Percentiles rank a stretch among this genome's conserved stretches.
These are phyloP conservation scores for Aspergillus amoenus DNA, from an alignment of 2,329 filamentous ascomycete genomes.

Conservation along the genomic window DNA sequence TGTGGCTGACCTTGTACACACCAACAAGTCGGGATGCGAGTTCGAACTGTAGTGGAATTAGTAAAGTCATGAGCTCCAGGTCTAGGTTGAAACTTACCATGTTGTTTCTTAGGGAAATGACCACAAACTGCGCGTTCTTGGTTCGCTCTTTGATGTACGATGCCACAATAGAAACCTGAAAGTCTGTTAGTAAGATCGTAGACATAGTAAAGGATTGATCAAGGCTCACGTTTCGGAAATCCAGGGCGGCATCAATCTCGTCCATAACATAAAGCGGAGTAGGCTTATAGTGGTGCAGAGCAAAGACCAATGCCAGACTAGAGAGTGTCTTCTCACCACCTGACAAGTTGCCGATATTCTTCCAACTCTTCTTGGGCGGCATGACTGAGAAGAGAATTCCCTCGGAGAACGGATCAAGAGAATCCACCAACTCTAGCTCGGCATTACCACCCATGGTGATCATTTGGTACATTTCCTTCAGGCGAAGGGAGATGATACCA, in stretches of 20 bases:
- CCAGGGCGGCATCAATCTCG: slow-evolving; percentile 95
- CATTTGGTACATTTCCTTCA: slow-evolving; percentile 99
- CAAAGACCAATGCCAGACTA: slow-evolving; percentile 93
- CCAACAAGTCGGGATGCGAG: slow-evolving; percentile 91
- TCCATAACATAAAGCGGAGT: slow-evolving; percentile 99
- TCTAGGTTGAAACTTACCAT: slow-evolving; percentile 57
- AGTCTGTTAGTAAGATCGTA: slow-evolving; percentile 11
- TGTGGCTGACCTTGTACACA: slow-evolving; percentile 99
- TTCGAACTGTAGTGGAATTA: slow-evolving; percentile 64
- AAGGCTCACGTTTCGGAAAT: slow-evolving; percentile 91
- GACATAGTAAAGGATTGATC: neutral
- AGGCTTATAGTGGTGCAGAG: slow-evolving; percentile 95
- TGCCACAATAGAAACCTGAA: slow-evolving; percentile 89
- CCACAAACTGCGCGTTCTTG: slow-evolving; percentile 98
- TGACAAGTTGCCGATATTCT: slow-evolving; percentile 94
- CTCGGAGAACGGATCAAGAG: slow-evolving; percentile 92
- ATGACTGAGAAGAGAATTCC: slow-evolving; percentile 97
- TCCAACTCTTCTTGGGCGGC: slow-evolving; percentile 99
- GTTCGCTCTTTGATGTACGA: slow-evolving; percentile 99
- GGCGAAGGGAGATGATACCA: slow-evolving; percentile 82
- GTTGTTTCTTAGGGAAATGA: slow-evolving; percentile 96
- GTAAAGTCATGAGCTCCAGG: neutral
- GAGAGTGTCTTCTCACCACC: slow-evolving; percentile 97
- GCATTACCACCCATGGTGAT: slow-evolving; percentile 99
- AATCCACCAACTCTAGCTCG: slow-evolving; percentile 94